phyloP scores from a whole-genome alignment of 441 rosid genomes.

The Arabidopsis hybrid region DNA sequence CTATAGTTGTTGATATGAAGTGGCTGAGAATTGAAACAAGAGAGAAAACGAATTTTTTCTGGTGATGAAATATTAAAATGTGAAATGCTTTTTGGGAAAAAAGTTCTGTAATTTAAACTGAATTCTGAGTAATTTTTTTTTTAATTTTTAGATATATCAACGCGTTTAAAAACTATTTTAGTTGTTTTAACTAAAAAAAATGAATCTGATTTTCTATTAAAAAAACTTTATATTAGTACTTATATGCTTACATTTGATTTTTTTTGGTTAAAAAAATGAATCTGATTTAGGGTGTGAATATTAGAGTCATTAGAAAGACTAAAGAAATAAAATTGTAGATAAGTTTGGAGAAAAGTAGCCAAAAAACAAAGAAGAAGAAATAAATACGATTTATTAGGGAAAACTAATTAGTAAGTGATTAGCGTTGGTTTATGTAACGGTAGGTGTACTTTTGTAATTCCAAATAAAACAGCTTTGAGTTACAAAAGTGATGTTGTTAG shows the following conservation, averaged over 20 bases:
- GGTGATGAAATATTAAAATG: not conserved
- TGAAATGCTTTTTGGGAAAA: not conserved
- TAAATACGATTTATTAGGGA: not conserved
- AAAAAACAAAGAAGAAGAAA: not conserved
- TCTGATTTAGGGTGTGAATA: not conserved
- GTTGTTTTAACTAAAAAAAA: not conserved
- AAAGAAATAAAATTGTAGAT: too few relatives aligned
- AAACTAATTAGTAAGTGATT: too few relatives aligned
- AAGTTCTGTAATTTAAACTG: constrained; percentile 23
- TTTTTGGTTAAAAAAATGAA: too few relatives aligned
- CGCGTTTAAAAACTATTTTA: constrained; percentile 30
- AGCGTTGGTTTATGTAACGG: not conserved
- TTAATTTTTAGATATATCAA: not conserved
- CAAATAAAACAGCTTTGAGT: not conserved
- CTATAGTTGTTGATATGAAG: constrained; percentile 39
- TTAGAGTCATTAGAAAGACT: too few relatives aligned
- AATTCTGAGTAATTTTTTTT: not conserved
- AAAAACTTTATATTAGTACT: not conserved
- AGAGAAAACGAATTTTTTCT: not conserved
- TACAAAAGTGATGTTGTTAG: not conserved
- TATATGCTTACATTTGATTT: not conserved
- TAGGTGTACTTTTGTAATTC: not conserved
- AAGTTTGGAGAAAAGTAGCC: too few relatives aligned
- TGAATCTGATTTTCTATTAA: not conserved
- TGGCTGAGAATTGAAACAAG: constrained; percentile 33